Evolutionary conservation across 1,284 basidiomycete species (phyloP), one percentile per base, ranked within the genome.

Genomic region (Trichosporon sp.): DNA sequence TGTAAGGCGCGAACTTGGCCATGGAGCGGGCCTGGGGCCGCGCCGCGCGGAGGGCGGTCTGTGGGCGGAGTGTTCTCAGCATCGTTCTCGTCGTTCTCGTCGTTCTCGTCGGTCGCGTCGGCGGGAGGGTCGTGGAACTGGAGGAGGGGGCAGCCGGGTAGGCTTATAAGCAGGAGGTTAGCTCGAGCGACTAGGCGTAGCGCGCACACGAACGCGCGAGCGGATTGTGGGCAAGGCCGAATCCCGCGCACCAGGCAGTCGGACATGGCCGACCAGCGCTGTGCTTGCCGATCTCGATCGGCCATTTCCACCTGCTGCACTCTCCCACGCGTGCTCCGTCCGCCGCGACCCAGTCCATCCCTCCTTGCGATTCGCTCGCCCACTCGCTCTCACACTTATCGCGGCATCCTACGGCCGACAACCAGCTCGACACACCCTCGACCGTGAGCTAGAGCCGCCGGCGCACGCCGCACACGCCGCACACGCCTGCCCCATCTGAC

Each of bases 1-100:
- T 83, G 76, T 88, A 91, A 74, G 87, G 87, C 63, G 84, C 85
- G 74, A 87, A 87, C 67, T 82, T 60, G 56, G 56, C 56, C 56
- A 60, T 60, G 56, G 56, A n/a, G 21, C 56, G 27, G 18, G 18
- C 27, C 31, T 60, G 56, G 15, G 27, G 27, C 27, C 7, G 11
- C 29, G 56, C 56, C 2, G 56, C 27, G 18, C 56, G 56, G 6
- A 31, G 27, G 29, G 56, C 56, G n/a, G 56, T 8, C 13, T 60
- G 56, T 12, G 56, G 56, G 29, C 29, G 56, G 29, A 60, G 29
- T 3, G 56, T 60, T 32, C 56, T 60, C 15, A 60, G 56, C 56
- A 60, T 53, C 23, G 42, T 44, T 18, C 3, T 51, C 21, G 47
- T 51, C 38, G 29, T 31, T 9, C 23, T 58, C 15, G 27, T 15